Evolutionary conservation across 2,329 filamentous ascomycete genomes (phyloP).

Genomic region (Emydomyces testavorans): DNA sequence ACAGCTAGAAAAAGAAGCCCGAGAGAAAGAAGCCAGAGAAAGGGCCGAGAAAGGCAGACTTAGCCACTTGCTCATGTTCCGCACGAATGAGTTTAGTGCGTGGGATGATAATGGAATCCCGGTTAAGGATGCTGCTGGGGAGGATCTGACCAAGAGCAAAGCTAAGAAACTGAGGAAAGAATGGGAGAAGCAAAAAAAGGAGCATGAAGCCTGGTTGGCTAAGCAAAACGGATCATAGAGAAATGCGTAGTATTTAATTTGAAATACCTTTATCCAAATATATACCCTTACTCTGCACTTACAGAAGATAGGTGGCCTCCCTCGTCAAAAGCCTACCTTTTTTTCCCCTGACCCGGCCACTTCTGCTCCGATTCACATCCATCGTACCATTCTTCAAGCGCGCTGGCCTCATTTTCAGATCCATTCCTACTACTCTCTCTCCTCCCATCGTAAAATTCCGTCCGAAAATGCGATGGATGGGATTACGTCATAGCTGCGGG

Average conservation of each 20-base stretch:
- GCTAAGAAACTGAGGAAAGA: constrained; percentile 77
- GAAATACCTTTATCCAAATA: too few species aligned
- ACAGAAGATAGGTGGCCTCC: too few species aligned
- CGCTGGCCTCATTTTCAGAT: constrained; percentile 99
- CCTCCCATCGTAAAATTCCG: too few species aligned
- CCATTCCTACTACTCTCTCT: too few species aligned
- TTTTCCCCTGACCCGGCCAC: constrained; percentile 22
- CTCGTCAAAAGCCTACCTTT: not conserved
- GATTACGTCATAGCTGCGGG: not conserved
- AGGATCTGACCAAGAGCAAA: constrained; percentile 67
- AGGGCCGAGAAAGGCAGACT: constrained; percentile 46
- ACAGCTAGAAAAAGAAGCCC: constrained; percentile 50
- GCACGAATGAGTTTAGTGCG: constrained; percentile 51
- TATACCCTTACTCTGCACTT: too few species aligned
- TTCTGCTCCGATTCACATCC: constrained; percentile 81
- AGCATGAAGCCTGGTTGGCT: constrained; percentile 52
- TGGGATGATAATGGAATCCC: constrained; percentile 81
- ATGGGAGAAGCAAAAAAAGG: constrained; percentile 82
- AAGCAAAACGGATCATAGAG: constrained; percentile 1
- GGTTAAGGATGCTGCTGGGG: constrained; percentile 62
- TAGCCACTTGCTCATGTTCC: constrained; percentile 49
- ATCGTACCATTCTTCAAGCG: constrained; percentile 84
- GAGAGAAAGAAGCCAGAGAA: constrained; percentile 42
- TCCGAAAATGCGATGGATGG: too few species aligned
- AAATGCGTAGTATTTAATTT: not conserved